Evolutionary conservation across 2,329 filamentous ascomycete species (phyloP).

Genomic region (Albifimbria verrucaria): DNA sequence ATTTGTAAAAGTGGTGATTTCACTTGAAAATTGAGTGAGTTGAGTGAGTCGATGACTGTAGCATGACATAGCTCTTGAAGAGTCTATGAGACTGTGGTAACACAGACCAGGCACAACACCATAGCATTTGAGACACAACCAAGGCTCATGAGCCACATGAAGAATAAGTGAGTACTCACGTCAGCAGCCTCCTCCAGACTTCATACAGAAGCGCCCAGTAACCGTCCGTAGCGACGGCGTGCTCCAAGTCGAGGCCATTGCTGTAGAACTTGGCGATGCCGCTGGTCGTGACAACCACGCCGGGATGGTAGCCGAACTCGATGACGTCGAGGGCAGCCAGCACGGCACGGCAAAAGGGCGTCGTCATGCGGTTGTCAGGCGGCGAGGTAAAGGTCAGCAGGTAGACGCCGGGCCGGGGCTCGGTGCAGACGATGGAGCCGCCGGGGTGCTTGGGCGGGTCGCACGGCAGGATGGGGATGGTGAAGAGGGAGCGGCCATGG

Average conservation of each 20-base stretch:
- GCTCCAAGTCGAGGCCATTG: slow-evolving; percentile 75
- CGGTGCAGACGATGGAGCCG: slow-evolving; percentile 61
- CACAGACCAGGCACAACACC: too few relatives aligned
- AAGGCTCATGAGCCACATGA: too few relatives aligned
- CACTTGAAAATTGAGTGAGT: not conserved
- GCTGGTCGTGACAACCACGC: slow-evolving; percentile 75
- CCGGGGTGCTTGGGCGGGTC: slow-evolving; percentile 36
- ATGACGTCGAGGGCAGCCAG: slow-evolving; percentile 72
- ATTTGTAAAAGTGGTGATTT: not conserved
- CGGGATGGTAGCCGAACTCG: slow-evolving; percentile 62
- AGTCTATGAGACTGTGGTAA: too few relatives aligned
- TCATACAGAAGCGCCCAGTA: slow-evolving; percentile 64
- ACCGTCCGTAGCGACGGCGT: slow-evolving; percentile 55
- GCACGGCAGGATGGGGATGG: slow-evolving; percentile 51
- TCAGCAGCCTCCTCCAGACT: slow-evolving; percentile 58
- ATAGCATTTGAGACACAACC: too few relatives aligned
- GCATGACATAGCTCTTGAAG: too few relatives aligned
- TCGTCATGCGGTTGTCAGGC: slow-evolving; percentile 73
- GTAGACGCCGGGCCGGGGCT: slow-evolving; percentile 61
- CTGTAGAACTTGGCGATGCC: slow-evolving; percentile 76
- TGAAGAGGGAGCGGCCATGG: slow-evolving; percentile 27
- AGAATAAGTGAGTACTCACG: slow-evolving; percentile 15
- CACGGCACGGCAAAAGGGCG: slow-evolving; percentile 64
- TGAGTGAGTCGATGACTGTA: not conserved
- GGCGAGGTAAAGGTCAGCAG: slow-evolving; percentile 68